Conservation (phyloP, 1,139 yeast genomes). For the Taphrina flavorubra region DNA sequence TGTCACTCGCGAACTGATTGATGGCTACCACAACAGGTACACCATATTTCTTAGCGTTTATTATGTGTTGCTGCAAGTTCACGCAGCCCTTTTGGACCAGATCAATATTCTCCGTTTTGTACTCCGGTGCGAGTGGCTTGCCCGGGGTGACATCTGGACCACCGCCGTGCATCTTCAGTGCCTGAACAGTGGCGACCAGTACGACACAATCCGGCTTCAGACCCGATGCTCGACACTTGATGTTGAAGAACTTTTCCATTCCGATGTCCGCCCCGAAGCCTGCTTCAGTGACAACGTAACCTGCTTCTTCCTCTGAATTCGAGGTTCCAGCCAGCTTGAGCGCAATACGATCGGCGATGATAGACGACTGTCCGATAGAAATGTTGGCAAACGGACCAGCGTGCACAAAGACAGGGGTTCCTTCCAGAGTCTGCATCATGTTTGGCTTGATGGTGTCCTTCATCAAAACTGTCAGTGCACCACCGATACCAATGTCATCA, state of each 20-base stretch:
- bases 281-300: constrained; percentile 95
- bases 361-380: constrained; percentile 69
- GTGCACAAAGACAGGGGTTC: constrained; percentile 96
- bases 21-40: constrained; percentile 96
- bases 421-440: constrained; percentile 96
- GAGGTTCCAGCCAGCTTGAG: constrained; percentile 85
- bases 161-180: constrained; percentile 96
- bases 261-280: constrained; percentile 99
- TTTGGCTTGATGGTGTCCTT: constrained; percentile 98
- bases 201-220: constrained; percentile 89
- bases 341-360: constrained; percentile 93
- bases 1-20: constrained; percentile 86
- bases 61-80: constrained; percentile 88
- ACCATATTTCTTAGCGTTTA: constrained; percentile 83
- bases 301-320: constrained; percentile 67
- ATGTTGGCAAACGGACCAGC: constrained; percentile 99
- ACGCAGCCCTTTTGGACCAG: constrained; percentile 83
- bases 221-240: constrained; percentile 93
- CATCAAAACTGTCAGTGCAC: constrained; percentile 92
- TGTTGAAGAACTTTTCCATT: constrained; percentile 95
- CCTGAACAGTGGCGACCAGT: constrained; percentile 96
- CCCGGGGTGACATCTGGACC: constrained; percentile 99
- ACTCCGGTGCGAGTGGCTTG: constrained; percentile 83
- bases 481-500: constrained; percentile 96
- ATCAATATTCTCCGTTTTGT: constrained; percentile 83